These are phyloP conservation scores for Graphilbum sp. DNA, from an alignment of 2,329 filamentous ascomycete genomes.

Conservation along the genomic window DNA sequence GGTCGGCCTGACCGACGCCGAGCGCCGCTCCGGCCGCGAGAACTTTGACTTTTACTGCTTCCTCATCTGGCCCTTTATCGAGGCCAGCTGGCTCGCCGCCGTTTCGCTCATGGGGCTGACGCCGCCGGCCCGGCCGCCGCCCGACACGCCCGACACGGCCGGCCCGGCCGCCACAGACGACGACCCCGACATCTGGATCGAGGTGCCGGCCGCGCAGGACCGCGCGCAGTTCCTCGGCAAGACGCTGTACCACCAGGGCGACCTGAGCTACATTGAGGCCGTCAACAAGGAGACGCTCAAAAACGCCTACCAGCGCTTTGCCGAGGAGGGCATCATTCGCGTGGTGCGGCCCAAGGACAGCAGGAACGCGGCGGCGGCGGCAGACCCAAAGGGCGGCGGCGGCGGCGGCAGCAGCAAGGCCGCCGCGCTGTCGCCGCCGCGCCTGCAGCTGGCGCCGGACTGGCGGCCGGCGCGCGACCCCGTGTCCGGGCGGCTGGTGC, in stretches of 20 bases:
- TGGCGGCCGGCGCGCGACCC: constrained; percentile 58
- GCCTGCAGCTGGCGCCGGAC: constrained; percentile 52
- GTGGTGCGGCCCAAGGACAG: constrained; percentile 52
- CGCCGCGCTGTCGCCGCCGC: constrained; percentile 33
- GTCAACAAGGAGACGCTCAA: constrained; percentile 97
- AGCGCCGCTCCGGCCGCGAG: constrained; percentile 66
- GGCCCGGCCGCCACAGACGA: constrained; percentile 20
- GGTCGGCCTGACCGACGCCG: constrained; percentile 59
- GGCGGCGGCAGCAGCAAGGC: background rate
- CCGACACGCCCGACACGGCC: background rate
- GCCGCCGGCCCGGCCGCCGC: constrained; percentile 41
- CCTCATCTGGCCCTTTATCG: constrained; percentile 95
- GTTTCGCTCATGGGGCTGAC: constrained; percentile 77
- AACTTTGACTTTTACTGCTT: constrained; percentile 99
- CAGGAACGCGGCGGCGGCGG: too few species aligned
- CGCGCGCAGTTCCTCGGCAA: constrained; percentile 80
- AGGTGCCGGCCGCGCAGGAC: constrained; percentile 60
- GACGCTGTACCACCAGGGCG: constrained; percentile 92
- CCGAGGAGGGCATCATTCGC: constrained; percentile 77
- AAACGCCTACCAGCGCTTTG: constrained; percentile 76
- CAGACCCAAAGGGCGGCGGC: too few species aligned
- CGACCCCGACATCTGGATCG: constrained; percentile 60
- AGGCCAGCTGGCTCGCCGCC: constrained; percentile 81
- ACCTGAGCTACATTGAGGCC: constrained; percentile 92
- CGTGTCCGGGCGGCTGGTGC: constrained; percentile 41